Base-by-base conservation (phyloP, 2,329 filamentous ascomycete species). In the Aspergillus latus region DNA sequence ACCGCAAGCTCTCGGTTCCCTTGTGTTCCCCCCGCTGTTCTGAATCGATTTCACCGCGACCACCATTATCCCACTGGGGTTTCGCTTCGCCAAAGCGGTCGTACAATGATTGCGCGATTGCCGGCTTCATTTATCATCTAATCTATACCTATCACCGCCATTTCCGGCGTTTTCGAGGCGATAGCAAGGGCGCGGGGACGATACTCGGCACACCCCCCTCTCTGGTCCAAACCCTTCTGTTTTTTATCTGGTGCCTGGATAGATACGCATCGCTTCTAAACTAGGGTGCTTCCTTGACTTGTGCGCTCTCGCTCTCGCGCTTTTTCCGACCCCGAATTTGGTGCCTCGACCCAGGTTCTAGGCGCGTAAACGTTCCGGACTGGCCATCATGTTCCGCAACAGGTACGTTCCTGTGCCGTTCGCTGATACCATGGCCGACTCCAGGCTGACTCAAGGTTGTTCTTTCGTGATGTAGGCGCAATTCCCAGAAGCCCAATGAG, bases 401-500 rank as follows among this genome's bases (percentile, higher is more conserved):
- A 74, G 78, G 78, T 80, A 71, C 56, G 76, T 72, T 50, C 44
- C 26, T 30, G 49, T 62, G 58, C 54, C 42, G 50, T 39, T 44
- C 34, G 32, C 16, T 40, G 39, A 47, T 40, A 37, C 51, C 37
- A 50, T 52, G 26, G 26, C 49, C 39, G 37, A 26, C 11, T 43
- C 16, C n/a, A 49, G 43, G 52, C 62, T 65, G 46, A 65, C 59
- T n/a, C 43, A 10, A 43, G 34, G 11, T 2, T 32, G 15, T 32
- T 36, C 26, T 39, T 56, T 48, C 50, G 51, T 26, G 45, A 49
- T 64, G 57, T 64, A 90, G 88, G 76, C 89, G 84, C 68, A 91
- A 84, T 73, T 86, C 89, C 54, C 89, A 92, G 74, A 96, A 96
- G 79, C 92, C 92, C 54, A 87, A 85, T 72, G 89, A 92, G 70